These are phyloP conservation scores for Trichoderma sp. DNA, from an alignment of 2,329 filamentous ascomycete genomes.

Conservation along the genomic window DNA sequence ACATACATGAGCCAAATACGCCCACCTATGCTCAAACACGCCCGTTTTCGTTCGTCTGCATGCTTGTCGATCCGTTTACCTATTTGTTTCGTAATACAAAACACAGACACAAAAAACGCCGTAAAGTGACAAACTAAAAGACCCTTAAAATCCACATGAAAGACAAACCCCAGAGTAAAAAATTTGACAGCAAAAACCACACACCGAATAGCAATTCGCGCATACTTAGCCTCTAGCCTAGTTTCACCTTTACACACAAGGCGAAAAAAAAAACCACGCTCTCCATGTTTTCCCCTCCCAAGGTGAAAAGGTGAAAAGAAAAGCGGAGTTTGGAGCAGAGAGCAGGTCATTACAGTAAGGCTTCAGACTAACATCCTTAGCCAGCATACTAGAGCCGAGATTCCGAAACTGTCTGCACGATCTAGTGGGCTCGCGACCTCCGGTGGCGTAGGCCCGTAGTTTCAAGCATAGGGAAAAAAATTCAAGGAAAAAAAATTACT, in stretches of 20 bases:
- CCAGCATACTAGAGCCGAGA: conserved; percentile 8
- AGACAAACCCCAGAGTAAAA: not conserved
- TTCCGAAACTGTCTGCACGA: conserved; percentile 16
- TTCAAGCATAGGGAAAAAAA: conserved; percentile 5
- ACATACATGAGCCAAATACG: not conserved
- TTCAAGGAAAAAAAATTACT: not conserved
- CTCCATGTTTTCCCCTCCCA: not conserved
- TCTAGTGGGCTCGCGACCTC: conserved; percentile 14
- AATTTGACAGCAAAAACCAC: not conserved
- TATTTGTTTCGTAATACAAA: not conserved
- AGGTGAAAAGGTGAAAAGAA: not conserved
- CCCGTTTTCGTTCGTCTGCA: not conserved
- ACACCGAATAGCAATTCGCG: not conserved
- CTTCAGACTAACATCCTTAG: conserved; percentile 11
- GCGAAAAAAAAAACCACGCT: not conserved
- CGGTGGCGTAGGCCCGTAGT: conserved; percentile 17
- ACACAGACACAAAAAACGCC: not conserved
- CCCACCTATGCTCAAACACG: not conserved
- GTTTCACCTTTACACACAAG: not conserved
- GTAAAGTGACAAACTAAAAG: not conserved
- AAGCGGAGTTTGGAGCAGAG: not conserved
- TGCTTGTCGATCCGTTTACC: not conserved
- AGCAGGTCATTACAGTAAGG: conserved; percentile 1
- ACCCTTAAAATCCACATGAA: not conserved
- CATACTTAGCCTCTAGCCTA: not conserved